Base-by-base conservation (phyloP, 805 yeast genomes). In the Pichia exigua region DNA sequence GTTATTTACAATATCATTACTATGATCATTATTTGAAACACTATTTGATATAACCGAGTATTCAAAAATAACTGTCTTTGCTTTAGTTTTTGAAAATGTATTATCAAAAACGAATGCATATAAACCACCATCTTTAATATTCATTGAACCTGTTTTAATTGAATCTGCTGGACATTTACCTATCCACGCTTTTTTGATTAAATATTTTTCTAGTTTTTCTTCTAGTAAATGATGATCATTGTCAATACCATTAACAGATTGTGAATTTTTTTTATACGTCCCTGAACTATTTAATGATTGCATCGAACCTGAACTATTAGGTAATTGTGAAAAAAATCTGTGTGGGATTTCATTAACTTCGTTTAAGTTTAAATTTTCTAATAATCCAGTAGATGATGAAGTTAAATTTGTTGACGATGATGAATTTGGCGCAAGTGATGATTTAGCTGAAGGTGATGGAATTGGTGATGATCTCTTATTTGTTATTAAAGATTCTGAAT, bases 101-200 rank as follows among this genome's bases (percentile, higher is more conserved):
- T 92, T 92, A 68, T 92, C 98, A 62, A 92, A 85, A 26, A 94
- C 84, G 64, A 92, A 87, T 0, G 97, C 97, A 67, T 78, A 85
- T 60, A 83, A 77, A 1, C 92, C 92, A 10, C 83, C 86, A 24
- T 74, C 71, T 2, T 66, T 67, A 2, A 83, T 83, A n/a, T 74
- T 73, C 53, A 83, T 73, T 27, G 73, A 69, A 1, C 91, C 95
- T 46, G 79, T 79, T 48, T 78, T 75, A 60, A 81, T 67, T 54
- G 83, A 85, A 55, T 82, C 83, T 1, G 83, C 82, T 17, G 68
- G 66, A 67, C 87, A 66, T 62, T 75, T 71, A 4, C 85, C 86
- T 45, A 79, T 70, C 70, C 81, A 76, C 60, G 72, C 65, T 27
- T 82, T 77, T 51, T 75, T 70, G 2, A 69, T 68, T 51, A 83